Percentiles rank a stretch among this genome's conserved stretches.
phyloP scores from a whole-genome alignment of 2,329 filamentous ascomycete species.

The Calonectria montana region DNA sequence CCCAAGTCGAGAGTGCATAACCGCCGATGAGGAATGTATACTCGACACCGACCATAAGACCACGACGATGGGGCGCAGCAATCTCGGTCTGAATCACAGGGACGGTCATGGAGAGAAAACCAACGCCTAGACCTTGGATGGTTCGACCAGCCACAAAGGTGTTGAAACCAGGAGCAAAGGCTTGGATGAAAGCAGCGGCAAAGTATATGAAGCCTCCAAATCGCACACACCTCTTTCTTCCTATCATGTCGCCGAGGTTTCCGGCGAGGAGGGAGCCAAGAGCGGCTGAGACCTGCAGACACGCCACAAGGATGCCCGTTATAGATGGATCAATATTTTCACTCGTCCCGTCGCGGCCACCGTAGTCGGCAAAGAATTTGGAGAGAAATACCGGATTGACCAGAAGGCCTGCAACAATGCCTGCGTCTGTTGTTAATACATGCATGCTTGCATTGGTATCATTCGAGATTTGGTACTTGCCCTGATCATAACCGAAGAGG shows the following conservation, averaged over 20 bases:
- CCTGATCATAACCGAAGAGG: conserved; percentile 28
- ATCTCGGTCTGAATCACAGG: conserved; percentile 32
- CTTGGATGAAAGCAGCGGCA: conserved; percentile 29
- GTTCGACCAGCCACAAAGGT: conserved; percentile 24
- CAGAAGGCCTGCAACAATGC: conserved; percentile 28
- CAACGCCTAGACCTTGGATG: conserved; percentile 26
- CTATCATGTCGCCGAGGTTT: conserved; percentile 25
- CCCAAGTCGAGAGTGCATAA: conserved; percentile 30
- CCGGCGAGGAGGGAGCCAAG: conserved; percentile 21
- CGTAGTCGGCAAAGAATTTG: conserved; percentile 26
- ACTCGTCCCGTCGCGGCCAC: conserved; percentile 19
- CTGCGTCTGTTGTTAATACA: background rate
- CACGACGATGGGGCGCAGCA: conserved; percentile 29
- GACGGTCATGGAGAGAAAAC: conserved; percentile 30
- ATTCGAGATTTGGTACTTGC: background rate
- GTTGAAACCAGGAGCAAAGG: conserved; percentile 24
- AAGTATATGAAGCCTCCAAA: conserved; percentile 30
- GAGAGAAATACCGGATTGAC: conserved; percentile 29
- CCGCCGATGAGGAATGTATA: conserved; percentile 31
- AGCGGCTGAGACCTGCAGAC: conserved; percentile 27
- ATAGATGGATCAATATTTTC: conserved; percentile 24
- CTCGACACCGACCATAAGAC: conserved; percentile 30
- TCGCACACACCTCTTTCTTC: conserved; percentile 26
- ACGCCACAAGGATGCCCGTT: conserved; percentile 25
- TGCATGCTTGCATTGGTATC: background rate